Conservation (phyloP, 73 alveolate genomes). For the Paramecium octaurelia region DNA sequence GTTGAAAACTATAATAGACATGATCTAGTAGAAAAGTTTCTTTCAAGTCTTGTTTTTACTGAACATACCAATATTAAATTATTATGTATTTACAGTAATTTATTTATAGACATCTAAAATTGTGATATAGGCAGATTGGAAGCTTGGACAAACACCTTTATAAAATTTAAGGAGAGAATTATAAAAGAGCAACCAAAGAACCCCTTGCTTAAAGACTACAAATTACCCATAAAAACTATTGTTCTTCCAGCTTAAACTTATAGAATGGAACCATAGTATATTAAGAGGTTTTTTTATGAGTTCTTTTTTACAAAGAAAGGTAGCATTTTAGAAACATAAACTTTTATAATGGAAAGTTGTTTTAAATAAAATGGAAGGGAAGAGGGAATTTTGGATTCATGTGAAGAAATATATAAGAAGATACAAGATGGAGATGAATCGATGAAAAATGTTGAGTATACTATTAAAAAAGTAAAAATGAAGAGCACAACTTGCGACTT, state of each 20-base stretch:
- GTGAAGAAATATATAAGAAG: background rate
- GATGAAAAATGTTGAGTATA: background rate
- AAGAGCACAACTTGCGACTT: background rate
- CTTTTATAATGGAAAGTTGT: background rate
- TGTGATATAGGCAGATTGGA: background rate
- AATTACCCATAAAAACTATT: background rate
- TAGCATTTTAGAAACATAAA: background rate
- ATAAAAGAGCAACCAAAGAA: background rate
- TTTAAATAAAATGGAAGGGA: background rate
- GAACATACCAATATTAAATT: background rate
- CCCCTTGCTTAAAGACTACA: background rate
- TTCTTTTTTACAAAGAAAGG: background rate
- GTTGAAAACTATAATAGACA: conserved; percentile 33
- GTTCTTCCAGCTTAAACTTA: background rate
- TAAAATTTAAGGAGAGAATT: background rate
- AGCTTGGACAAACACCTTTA: background rate
- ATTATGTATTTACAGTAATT: background rate
- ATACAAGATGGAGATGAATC: background rate
- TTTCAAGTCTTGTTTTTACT: background rate
- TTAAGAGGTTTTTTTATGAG: background rate
- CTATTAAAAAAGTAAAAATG: background rate
- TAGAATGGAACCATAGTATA: background rate
- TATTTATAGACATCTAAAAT: background rate
- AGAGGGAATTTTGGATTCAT: background rate
- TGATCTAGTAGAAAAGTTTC: background rate